Base-by-base conservation (phyloP, 1,139 yeast species). In the Saccharomyces hybrid region DNA sequence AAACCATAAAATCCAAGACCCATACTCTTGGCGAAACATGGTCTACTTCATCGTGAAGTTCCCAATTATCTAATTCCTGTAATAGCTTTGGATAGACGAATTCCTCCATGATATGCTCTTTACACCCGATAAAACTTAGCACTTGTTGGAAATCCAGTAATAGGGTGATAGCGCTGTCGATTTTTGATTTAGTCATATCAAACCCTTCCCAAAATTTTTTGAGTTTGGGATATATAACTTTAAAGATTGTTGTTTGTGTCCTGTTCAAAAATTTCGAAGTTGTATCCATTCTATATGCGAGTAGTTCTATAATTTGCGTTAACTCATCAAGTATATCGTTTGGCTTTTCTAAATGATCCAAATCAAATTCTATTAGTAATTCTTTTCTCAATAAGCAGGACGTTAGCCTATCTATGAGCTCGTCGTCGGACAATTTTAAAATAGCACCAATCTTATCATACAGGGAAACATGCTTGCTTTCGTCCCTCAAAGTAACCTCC, bases 111-210 rank as follows among this genome's bases (percentile, higher is more conserved):
- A 76, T 59, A 20, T 61, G 59, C 0, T 61, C 61, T 2, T 50
- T 55, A 47, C 61, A 58, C 27, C 54, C 55, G 13, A 62, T 59
- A 46, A 60, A 66, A 14, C 76, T 75, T 2, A 80, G 54, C 0
- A 79, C 57, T 0, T 67, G 66, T 44, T 70, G 71, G 75, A 81
- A 79, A 41, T 77, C 78, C 31, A 80, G 73, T 53, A 71, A 57
- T 28, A 69, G 55, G 11, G 66, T 70, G 6, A 73, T 64, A 2
- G 72, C 69, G 5, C 65, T 50, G 5, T 55, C 53, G 5, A 54
- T 46, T 26, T 53, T 44, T 0, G 51, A 48, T 31, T 55, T 55
- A 6, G 49, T 47, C 6, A 58, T 31, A 7, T 56, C 47, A 41
- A 62, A 55, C 11, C 46, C 42, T 32, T 61, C 53, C 56, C 58